Evolutionary conservation across 805 yeast genomes (phyloP), one percentile per base, ranked within the genome.

Genomic region (Sungouiozyma intestinalis): DNA sequence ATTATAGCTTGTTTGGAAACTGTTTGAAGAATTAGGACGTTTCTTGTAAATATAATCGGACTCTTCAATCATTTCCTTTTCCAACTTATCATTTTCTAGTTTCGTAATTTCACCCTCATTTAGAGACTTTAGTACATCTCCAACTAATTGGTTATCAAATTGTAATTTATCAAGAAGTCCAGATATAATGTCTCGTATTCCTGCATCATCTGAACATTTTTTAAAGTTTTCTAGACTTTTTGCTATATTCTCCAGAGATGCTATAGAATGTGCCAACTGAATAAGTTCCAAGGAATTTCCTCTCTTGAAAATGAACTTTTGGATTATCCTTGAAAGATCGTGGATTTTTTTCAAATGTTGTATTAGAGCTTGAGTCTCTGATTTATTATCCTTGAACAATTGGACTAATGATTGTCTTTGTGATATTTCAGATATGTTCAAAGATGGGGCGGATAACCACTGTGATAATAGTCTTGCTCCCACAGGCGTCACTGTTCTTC

Each of bases 371-470:
- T 58, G 60, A 3, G 66, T 52, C 31, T 65, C 53, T 1, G 42
- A 38, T 1, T 44, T 31, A 36, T 69, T 56, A 6, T 54, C 55
- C 29, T 57, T 42, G 36, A 81, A 72, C 3, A 64, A 54, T 5
- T 58, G 56, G 0, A 83, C 81, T 11, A 72, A 50, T 15, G 62
- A 63, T 38, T 78, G 85, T 20, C 98, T 66, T 16, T 57, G 52
- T 15, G 58, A 58, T 13, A 92, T 76, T 46, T 76, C 82, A 0
- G 55, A 51, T 0, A 73, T 52, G 51, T 81, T 73, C 8, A 81
- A 70, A 0, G 85, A 71, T 0, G 98, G 98, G 2, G 85, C 77
- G 19, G 84, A 70, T 3, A 90, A 63, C 96, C 97, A 86, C 40
- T 79, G 78, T 6, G 80, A 73, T 11, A 92, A 63, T n/a, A 83